These are phyloP conservation scores for Polygonum aviculare DNA, from an alignment of 148 eudicot genomes.

Conservation along the genomic window DNA sequence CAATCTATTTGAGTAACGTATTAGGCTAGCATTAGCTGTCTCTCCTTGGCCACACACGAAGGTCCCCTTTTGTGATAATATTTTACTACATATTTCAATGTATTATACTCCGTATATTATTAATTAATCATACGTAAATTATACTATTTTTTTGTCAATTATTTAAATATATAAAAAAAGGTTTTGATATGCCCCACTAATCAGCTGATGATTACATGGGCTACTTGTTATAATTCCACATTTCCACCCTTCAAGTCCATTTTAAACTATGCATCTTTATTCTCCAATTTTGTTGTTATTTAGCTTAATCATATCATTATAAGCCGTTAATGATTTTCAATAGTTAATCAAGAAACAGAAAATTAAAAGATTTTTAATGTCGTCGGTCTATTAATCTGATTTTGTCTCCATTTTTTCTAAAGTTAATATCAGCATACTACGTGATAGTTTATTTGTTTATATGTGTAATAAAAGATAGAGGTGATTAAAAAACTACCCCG, in stretches of 20 bases:
- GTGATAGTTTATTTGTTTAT: neutral
- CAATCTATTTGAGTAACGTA: slow-evolving; percentile 6
- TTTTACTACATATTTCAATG: neutral
- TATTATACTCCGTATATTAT: neutral
- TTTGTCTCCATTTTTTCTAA: neutral
- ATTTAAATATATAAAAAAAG: neutral
- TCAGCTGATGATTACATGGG: slow-evolving; percentile 31
- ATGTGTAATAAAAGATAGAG: neutral
- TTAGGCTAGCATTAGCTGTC: slow-evolving; percentile 11
- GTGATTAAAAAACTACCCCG: too few relatives aligned
- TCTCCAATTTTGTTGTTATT: slow-evolving; percentile 15
- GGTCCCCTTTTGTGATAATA: slow-evolving; percentile 2
- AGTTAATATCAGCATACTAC: too few relatives aligned
- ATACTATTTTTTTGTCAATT: neutral
- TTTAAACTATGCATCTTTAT: slow-evolving; percentile 27
- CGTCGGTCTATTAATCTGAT: neutral
- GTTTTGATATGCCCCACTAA: slow-evolving; percentile 15
- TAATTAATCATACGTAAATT: neutral
- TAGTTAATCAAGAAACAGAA: neutral
- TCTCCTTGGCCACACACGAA: slow-evolving; percentile 7
- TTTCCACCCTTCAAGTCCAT: slow-evolving; percentile 18
- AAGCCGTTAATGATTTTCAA: slow-evolving; percentile 13
- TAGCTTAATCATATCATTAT: slow-evolving; percentile 33
- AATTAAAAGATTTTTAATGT: neutral
- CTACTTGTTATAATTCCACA: slow-evolving; percentile 12